phyloP scores from a whole-genome alignment of 2,329 filamentous ascomycete genomes.

The Xylaria sp. region DNA sequence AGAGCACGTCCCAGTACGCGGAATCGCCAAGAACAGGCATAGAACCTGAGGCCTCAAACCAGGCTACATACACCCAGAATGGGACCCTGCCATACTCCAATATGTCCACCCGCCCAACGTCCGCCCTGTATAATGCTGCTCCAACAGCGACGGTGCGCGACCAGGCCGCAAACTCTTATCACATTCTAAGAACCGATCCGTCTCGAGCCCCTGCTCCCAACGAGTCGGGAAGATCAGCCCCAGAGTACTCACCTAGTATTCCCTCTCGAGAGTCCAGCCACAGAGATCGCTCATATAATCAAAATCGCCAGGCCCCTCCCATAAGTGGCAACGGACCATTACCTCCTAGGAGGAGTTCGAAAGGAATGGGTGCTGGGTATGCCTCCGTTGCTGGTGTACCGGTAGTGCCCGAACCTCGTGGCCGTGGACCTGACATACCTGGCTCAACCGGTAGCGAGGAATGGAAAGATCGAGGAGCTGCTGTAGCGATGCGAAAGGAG shows the following conservation, averaged over 20 bases:
- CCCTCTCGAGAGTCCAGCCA: conserved; percentile 76
- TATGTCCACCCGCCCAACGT: conserved; percentile 49
- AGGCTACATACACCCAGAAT: conserved; percentile 42
- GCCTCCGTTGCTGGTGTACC: conserved; percentile 57
- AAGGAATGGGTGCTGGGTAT: conserved; percentile 72
- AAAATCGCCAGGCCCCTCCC: conserved; percentile 64
- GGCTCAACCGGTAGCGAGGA: conserved; percentile 78
- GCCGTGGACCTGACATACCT: conserved; percentile 54
- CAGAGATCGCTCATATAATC: conserved; percentile 74
- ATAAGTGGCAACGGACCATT: conserved; percentile 68
- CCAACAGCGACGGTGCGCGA: conserved; percentile 49
- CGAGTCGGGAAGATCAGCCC: conserved; percentile 69
- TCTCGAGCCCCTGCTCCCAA: conserved; percentile 67
- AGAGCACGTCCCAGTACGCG: conserved; percentile 39
- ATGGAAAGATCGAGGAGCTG: conserved; percentile 96
- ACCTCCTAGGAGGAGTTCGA: conserved; percentile 81
- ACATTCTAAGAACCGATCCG: conserved; percentile 66
- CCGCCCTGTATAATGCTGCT: conserved; percentile 47
- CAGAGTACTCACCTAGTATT: conserved; percentile 68
- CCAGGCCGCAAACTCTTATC: conserved; percentile 51
- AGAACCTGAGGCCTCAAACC: conserved; percentile 44
- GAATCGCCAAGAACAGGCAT: conserved; percentile 41
- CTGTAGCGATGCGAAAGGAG: conserved; percentile 82
- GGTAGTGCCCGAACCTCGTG: conserved; percentile 49
- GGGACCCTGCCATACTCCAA: conserved; percentile 44